Evolutionary conservation across 2,329 filamentous ascomycete genomes (phyloP), one percentile per base, ranked within the genome.

Genomic region (Phaeoacremonium minimum): DNA sequence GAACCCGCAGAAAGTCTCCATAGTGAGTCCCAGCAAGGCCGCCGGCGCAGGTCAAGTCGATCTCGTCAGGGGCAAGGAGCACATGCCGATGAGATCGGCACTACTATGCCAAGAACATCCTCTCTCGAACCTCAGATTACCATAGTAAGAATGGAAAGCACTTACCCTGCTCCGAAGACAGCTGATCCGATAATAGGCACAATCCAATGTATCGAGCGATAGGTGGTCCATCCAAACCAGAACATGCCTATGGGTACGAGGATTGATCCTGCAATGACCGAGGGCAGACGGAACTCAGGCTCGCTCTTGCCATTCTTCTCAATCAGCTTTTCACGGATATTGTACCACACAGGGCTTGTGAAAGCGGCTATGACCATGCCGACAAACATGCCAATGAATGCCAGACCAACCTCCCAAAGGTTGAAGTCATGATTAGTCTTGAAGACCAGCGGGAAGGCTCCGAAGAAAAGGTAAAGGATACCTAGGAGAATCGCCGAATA

Each of bases 391-490:
- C 81, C 84, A 32, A 93, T 52, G 58, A 95, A 95, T 12, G 80
- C 74, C 38, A 93, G 64, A n/a, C 89, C 90, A 9, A 77, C 70
- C 60, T 95, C 85, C 71, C 84, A 93, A 9, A 88, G 66, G 36
- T 77, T 79, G 64, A 95, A 89, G 15, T 76, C 80, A 56, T 94
- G 84, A 32, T 85, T 80, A 30, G 72, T 75, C 17, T 70, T 58
- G 53, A 95, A 95, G 13, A 95, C 80, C 30, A 94, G 66, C 5
- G 84, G 77, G 51, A 95, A 95, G 1, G 89, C 88, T 15, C 88
- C 88, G 56, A 95, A 94, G 67, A 94, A 95, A 28, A 95, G 77
- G 55, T 95, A 95, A 3, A 95, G 65, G 30, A 95, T 84, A 5
- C 89, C 90, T 7, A 95, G 70, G n/a, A 95, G 67, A 36, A 96